Percentiles rank a stretch among this genome's conserved stretches.
Conservation (phyloP, 2,329 filamentous ascomycete species). For the Cladophialophora psammophila region DNA sequence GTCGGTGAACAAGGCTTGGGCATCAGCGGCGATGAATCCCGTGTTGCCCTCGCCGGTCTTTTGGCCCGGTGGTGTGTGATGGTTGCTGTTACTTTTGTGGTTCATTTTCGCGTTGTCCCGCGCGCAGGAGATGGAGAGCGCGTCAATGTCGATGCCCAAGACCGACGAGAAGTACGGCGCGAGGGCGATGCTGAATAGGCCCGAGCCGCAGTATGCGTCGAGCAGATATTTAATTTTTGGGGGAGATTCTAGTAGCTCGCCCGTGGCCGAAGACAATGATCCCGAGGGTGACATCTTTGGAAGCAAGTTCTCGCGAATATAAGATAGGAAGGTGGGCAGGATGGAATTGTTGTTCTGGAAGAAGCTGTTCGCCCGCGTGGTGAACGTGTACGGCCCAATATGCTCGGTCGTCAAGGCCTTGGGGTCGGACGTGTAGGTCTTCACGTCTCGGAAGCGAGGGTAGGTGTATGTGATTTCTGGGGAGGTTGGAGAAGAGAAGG, state of each 20-base stretch:
- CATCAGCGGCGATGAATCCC: slow-evolving; percentile 88
- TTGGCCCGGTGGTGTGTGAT: not conserved
- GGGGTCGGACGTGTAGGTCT: slow-evolving; percentile 86
- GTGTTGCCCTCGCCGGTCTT: slow-evolving; percentile 68
- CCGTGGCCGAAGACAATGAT: slow-evolving; percentile 30
- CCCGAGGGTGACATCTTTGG: slow-evolving; percentile 50
- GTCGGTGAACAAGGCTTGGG: slow-evolving; percentile 78
- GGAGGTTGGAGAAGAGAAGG: slow-evolving; percentile 45
- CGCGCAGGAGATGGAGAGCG: slow-evolving; percentile 78
- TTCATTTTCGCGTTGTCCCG: slow-evolving; percentile 81
- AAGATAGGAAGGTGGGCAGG: slow-evolving; percentile 82
- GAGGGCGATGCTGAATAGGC: slow-evolving; percentile 95
- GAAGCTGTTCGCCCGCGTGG: slow-evolving; percentile 91
- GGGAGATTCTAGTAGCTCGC: not conserved
- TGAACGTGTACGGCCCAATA: slow-evolving; percentile 82
- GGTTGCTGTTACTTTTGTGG: not conserved
- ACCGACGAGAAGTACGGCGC: slow-evolving; percentile 79
- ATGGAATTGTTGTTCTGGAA: slow-evolving; percentile 99
- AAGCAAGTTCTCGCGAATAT: slow-evolving; percentile 81
- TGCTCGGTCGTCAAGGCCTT: slow-evolving; percentile 87
- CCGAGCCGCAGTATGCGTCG: slow-evolving; percentile 96
- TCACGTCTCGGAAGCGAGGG: slow-evolving; percentile 74
- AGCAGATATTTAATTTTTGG: slow-evolving; percentile 79
- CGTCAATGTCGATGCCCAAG: slow-evolving; percentile 89
- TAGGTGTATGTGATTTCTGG: slow-evolving; percentile 63